A percentile compares a stretch with the other conserved stretches of the same genome.
These are phyloP conservation scores for Sanghuangporus sanghuang DNA, from an alignment of 1,284 basidiomycete species.

Conservation along the genomic window DNA sequence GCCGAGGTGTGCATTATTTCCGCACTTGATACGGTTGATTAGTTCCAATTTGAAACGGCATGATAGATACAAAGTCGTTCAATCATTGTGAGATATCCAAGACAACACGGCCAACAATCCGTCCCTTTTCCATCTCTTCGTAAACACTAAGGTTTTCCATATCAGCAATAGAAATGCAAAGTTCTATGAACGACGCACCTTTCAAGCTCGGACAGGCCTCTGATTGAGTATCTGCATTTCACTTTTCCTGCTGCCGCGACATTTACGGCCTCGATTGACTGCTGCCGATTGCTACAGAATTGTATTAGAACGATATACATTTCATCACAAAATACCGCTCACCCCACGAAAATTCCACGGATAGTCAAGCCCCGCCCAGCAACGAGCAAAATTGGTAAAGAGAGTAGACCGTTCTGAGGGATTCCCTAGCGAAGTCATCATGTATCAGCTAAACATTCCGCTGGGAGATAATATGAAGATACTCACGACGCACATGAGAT, in stretches of 20 bases:
- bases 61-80: background rate
- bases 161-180: background rate
- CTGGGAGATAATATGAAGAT: conserved; percentile 37
- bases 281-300: conserved; percentile 51
- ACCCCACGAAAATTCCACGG: conserved; percentile 5
- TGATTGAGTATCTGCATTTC: conserved; percentile 48
- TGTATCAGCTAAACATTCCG: conserved; percentile 81
- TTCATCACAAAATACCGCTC: background rate
- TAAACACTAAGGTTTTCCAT: conserved; percentile 37
- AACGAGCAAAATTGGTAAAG: conserved; percentile 72
- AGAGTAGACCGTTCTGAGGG: conserved; percentile 54
- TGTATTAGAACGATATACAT: background rate
- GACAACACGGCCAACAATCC: conserved; percentile 58
- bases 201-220: conserved; percentile 49
- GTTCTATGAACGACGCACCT: conserved; percentile 33
- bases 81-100: conserved; percentile 37
- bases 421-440: conserved; percentile 37
- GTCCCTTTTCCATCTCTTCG: conserved; percentile 49
- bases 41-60: background rate
- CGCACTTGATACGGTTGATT: too few species aligned
- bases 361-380: conserved; percentile 35
- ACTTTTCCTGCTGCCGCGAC: conserved; percentile 68
- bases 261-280: conserved; percentile 66
- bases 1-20: too few species aligned
- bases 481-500: conserved; percentile 61